Evolutionary conservation across 2,329 filamentous ascomycete genomes (phyloP).

Genomic region (Ceratocystis destructans): DNA sequence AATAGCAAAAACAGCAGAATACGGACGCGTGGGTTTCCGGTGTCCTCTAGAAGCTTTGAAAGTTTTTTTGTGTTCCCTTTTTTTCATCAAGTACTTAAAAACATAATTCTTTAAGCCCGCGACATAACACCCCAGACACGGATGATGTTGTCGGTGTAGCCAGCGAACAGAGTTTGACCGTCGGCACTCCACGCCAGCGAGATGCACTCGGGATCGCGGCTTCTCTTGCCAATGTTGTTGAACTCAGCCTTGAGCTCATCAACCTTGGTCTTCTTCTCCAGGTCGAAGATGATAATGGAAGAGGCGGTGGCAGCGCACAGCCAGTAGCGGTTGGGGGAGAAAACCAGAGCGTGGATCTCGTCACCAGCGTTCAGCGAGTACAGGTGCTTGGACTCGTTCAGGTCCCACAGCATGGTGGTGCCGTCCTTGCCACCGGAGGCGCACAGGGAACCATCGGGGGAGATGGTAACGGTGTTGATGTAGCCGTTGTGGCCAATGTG

Average conservation of each 20-base stretch:
- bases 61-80: slow-evolving; percentile 21
- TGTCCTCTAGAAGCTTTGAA: slow-evolving; percentile 19
- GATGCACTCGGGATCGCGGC: slow-evolving; percentile 95
- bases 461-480: slow-evolving; percentile 99
- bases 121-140: slow-evolving; percentile 97
- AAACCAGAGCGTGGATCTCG: slow-evolving; percentile 99
- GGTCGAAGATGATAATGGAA: slow-evolving; percentile 99
- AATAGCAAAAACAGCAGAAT: slow-evolving; percentile 13
- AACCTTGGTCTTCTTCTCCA: slow-evolving; percentile 99
- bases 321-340: slow-evolving; percentile 99
- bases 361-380: slow-evolving; percentile 98
- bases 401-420: slow-evolving; percentile 99
- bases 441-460: slow-evolving; percentile 96
- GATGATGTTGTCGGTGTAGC: slow-evolving; percentile 99
- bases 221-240: slow-evolving; percentile 93
- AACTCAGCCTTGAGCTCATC: slow-evolving; percentile 98
- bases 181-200: slow-evolving; percentile 95
- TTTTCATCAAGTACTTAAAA: slow-evolving; percentile 20
- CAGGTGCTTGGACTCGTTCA: slow-evolving; percentile 99
- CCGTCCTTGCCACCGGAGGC: slow-evolving; percentile 99
- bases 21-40: slow-evolving; percentile 14
- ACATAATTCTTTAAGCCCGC: slow-evolving; percentile 49
- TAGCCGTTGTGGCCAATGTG: slow-evolving; percentile 99
- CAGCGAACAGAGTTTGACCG: slow-evolving; percentile 97
- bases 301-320: slow-evolving; percentile 93